Percentiles rank a stretch among this genome's conserved stretches.
These are phyloP conservation scores for Camelina hispida DNA, from an alignment of 345 rosid genomes.

Conservation along the genomic window DNA sequence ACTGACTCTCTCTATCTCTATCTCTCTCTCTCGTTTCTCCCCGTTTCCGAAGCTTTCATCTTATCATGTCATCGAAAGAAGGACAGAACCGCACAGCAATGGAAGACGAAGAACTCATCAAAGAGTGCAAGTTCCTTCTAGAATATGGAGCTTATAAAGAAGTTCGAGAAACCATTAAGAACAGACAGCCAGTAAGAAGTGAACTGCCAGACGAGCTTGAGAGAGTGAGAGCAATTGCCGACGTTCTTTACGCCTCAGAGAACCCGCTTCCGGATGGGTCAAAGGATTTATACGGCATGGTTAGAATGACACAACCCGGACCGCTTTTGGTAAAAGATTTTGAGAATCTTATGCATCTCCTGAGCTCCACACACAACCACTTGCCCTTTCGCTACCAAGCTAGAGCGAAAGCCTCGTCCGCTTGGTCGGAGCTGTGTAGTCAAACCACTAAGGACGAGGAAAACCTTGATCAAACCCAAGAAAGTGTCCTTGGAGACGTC, in stretches of 20 bases:
- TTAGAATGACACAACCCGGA: not conserved
- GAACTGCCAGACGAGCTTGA: not conserved
- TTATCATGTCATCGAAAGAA: not conserved
- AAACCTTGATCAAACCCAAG: no score
- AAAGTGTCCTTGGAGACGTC: no score
- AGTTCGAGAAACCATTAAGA: not conserved
- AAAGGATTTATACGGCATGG: not conserved
- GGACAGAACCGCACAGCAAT: not conserved
- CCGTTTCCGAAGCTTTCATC: not conserved
- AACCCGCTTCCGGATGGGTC: not conserved
- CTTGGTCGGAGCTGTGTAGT: not conserved
- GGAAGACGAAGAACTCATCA: not conserved
- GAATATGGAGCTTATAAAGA: not conserved
- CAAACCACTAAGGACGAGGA: no score
- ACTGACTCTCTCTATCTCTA: not conserved
- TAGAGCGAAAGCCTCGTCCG: not conserved
- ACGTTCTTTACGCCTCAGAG: not conserved
- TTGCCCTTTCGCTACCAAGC: not conserved
- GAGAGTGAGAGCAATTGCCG: not conserved
- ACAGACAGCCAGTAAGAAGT: no score
- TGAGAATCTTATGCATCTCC: not conserved
- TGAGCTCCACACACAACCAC: not conserved
- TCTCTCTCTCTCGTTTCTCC: no score
- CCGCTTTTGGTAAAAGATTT: not conserved
- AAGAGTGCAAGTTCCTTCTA: not conserved